Base-by-base conservation (phyloP, 306 rosid species). In the Acacia acuminata region DNA sequence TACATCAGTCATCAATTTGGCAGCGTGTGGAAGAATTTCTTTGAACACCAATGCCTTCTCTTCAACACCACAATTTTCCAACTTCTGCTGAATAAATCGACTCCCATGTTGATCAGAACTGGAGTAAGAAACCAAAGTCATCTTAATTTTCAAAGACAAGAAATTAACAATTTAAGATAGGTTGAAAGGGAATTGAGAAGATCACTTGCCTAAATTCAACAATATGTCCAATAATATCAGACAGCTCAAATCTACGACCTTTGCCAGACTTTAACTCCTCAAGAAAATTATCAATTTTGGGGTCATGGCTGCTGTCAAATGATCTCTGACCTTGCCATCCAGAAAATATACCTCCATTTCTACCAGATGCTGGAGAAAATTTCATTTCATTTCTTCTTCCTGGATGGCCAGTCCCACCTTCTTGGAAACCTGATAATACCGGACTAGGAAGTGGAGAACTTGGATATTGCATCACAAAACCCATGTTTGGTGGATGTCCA, bases 51-150 rank as follows among this genome's bases (percentile, higher is more conserved):
- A 67, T 13, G 83, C 87, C 81, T 88, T 88, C 81, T 88, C 91
- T 71, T 71, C 76, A 1, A 13, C 76, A 71, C 40, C 76, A 71
- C 76, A 71, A 44, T 40, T 78, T 86, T 88, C 91, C 86, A 88
- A 81, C 86, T 88, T 88, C 77, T 86, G 91, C 82, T 88, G 91
- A 71, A 88, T 88, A 78, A 88, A 88, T 67, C 91, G 91, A 77
- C 91, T 88, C 71, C 91, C 91, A 76, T 88, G 89, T 77, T 88
- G 91, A 86, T 88, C 91, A 84, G 91, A 72, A 22, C 91, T 88
- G 89, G 58, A 24, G 38, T 13, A 71, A 40, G 22, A 71, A 71
- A 71, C 38, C 76, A 44, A 5, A 24, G 58, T 14, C 45, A 71
- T 24, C 40, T 69, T 70, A 44, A 43, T 44, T 71, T 38, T 45